Percentiles rank a stretch among this genome's conserved stretches.
Evolutionary conservation across 2,329 filamentous ascomycete genomes (phyloP).

Genomic region (Alternaria burnsii): DNA sequence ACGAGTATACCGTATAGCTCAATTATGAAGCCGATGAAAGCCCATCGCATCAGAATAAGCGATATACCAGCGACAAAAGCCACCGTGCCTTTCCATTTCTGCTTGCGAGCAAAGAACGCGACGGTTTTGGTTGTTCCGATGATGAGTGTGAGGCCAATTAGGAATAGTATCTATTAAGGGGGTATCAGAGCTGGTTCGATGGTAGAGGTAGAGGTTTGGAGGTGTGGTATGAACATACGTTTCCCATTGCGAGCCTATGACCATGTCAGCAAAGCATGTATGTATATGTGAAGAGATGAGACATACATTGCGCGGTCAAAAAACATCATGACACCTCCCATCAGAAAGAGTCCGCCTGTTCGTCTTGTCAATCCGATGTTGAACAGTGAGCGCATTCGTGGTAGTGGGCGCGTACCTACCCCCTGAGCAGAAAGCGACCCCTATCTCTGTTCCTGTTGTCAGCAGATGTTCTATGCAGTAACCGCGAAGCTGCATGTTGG

Average conservation of each 20-base stretch:
- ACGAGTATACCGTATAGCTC: slow-evolving; percentile 94
- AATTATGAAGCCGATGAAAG: slow-evolving; percentile 86
- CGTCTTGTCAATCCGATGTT: slow-evolving; percentile 13
- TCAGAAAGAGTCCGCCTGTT: slow-evolving; percentile 89
- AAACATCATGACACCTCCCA: slow-evolving; percentile 94
- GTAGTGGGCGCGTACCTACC: slow-evolving; percentile 69
- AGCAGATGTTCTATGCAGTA: slow-evolving; percentile 8
- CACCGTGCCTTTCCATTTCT: slow-evolving; percentile 90
- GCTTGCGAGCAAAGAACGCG: slow-evolving; percentile 90
- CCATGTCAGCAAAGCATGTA: slow-evolving; percentile 13
- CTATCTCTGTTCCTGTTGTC: slow-evolving; percentile 73
- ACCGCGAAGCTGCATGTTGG: not conserved
- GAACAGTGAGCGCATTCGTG: slow-evolving; percentile 24
- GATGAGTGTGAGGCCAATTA: slow-evolving; percentile 94
- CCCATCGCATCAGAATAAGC: slow-evolving; percentile 89
- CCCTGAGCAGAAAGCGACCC: slow-evolving; percentile 96
- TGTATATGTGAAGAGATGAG: not conserved
- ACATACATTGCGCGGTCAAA: slow-evolving; percentile 94
- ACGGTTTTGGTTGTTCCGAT: slow-evolving; percentile 92
- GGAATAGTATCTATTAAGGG: slow-evolving; percentile 82
- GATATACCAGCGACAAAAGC: slow-evolving; percentile 85
- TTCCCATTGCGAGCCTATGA: slow-evolving; percentile 92
- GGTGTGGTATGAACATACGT: slow-evolving; percentile 63
- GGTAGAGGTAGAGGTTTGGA: not conserved
- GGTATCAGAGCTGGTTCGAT: slow-evolving; percentile 12